A percentile compares a stretch with the other conserved stretches of the same genome.
Evolutionary conservation across 2,329 filamentous ascomycete species (phyloP).

Genomic region (Xylaria sp.): DNA sequence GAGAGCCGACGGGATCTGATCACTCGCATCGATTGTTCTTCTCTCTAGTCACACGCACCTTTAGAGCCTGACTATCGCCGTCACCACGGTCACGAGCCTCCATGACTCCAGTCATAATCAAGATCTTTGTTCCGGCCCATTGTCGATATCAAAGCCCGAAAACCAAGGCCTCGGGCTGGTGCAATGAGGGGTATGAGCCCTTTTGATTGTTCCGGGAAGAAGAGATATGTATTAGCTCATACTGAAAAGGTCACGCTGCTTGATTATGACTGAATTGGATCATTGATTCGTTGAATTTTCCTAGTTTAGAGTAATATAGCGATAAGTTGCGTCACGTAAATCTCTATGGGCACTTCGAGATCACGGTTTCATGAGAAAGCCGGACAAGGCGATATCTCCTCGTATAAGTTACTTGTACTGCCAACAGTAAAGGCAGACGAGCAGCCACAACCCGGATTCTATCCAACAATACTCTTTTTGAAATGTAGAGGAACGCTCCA

Average conservation of each 20-base stretch:
- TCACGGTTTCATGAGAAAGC: too few relatives aligned
- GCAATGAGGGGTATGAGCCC: background rate
- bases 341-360: too few relatives aligned
- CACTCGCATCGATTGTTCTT: background rate
- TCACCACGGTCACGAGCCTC: slow-evolving; percentile 1
- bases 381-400: background rate
- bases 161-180: background rate
- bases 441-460: background rate
- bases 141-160: background rate
- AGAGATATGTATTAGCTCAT: background rate
- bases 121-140: background rate
- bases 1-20: slow-evolving; percentile 21
- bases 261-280: background rate
- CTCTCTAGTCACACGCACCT: background rate
- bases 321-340: background rate
- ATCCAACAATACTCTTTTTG: background rate
- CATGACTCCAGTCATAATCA: background rate
- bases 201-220: background rate
- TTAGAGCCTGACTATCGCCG: slow-evolving; percentile 2
- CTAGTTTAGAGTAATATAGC: background rate
- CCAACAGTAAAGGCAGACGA: background rate
- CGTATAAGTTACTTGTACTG: background rate
- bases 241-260: background rate
- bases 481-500: background rate
- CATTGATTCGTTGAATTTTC: background rate